Evolutionary conservation across 2,329 filamentous ascomycete species (phyloP), one percentile per base, ranked within the genome.

Genomic region (Colletotrichum chlorophyti): DNA sequence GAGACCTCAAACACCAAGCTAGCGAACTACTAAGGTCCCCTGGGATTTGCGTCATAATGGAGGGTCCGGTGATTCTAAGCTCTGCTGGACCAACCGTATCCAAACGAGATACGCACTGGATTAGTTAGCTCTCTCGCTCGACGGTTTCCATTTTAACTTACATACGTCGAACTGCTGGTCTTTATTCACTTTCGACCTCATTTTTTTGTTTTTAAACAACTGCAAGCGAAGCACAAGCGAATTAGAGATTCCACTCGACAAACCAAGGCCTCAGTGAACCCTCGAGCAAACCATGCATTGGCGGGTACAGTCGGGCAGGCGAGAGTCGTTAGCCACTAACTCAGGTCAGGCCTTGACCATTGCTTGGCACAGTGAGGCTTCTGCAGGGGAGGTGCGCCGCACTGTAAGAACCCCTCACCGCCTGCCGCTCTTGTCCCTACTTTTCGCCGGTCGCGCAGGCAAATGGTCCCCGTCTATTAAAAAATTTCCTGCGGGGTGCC

Each of bases 401-500:
- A 60, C 51, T 50, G 57, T 60, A 11, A n/a, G n/a, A n/a, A 14
- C 11, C 5, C 2, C 15, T 53, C 58, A 60, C 58, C 58, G 58
- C 58, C 53, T 60, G 53, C 58, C 53, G 15, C 41, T 42, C 32
- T 42, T 52, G 58, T 53, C 52, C 58, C 58, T 52, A n/a, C 58
- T 32, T 52, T 38, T n/a, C 38, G 43, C 58, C 45, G 46, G 40
- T 42, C 40, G 47, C 46, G 53, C 58, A 51, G 27, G 50, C 55
- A 41, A 41, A 59, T 50, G 50, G 37, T 55, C 58, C 58, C 51
- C 40, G 38, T 35, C 48, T 34, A 34, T 58, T 58, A 74, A 78
- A 79, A 79, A 77, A 79, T 70, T 72, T 73, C 74, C 65, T 65
- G 65, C 65, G 58, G 45, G 46, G 60, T 45, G 46, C 38, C n/a